A percentile compares a stretch with the other conserved stretches of the same genome.
Conservation (phyloP, 73 alveolate genomes). For the Tetrahymena elliotti region DNA sequence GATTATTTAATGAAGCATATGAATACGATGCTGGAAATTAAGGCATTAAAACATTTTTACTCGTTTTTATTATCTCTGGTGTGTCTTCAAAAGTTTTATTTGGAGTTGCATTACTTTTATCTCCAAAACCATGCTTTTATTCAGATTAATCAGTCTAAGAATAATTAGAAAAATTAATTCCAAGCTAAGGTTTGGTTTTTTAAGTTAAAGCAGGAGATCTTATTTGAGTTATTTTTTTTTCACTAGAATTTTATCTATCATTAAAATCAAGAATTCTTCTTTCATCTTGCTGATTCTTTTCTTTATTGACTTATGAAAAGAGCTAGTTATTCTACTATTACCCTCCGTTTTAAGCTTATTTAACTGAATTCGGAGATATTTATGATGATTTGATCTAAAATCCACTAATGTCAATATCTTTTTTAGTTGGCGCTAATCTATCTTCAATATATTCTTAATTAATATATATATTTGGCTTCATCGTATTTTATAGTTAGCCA, state of each 20-base stretch:
- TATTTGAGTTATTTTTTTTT: background rate
- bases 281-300: background rate
- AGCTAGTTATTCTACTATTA: background rate
- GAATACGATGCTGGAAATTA: background rate
- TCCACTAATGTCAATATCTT: background rate
- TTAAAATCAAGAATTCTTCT: background rate
- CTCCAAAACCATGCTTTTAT: background rate
- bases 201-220: background rate
- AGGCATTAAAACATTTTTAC: background rate
- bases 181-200: background rate
- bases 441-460: background rate
- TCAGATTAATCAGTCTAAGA: background rate
- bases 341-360: background rate
- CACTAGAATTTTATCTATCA: background rate
- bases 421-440: background rate
- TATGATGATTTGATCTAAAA: background rate
- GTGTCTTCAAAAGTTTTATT: background rate
- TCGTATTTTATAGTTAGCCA: background rate
- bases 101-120: background rate
- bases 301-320: background rate
- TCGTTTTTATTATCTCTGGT: background rate
- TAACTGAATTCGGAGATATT: background rate
- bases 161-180: background rate
- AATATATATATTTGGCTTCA: background rate
- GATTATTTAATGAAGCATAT: background rate